Evolutionary conservation across 345 rosid genomes (phyloP), one percentile per base, ranked within the genome.

Genomic region (Eucalyptus regnans): DNA sequence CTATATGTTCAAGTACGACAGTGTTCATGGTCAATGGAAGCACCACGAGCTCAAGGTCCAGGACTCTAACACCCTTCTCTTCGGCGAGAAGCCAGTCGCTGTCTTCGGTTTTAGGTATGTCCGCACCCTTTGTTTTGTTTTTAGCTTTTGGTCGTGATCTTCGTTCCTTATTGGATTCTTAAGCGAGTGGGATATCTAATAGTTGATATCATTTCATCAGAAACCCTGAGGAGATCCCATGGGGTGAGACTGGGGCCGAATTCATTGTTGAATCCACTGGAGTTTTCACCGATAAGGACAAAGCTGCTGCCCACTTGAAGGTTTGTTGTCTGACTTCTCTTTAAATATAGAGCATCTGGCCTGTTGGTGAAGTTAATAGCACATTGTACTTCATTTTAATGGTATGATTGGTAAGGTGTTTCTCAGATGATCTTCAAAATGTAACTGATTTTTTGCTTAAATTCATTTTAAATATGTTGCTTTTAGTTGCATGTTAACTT

Each of bases 281-380:
- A 52, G 96, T 95, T 90, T 95, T 95, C 90, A 95, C 95, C 23
- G 96, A 94, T 89, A 93, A 95, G 92, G 97, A 95, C 87, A 95
- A 95, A 64, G 97, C 97, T 85, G 92, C 97, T 88, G 94, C 96
- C 43, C 97, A 95, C 93, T 90, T 95, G 91, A 95, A 95, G 97
- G 96, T 93, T 49, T 87, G 91, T 71, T 43, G 22, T 86, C 62
- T 9, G 23, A 37, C 43, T n/a, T 16, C 44, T 51, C 87, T 86
- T 5, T 86, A 17, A 33, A 5, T 31, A 51, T 15, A 31, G 46
- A 85, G 14, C 83, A 20, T 76, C 12, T 41, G 1, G 29, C 83
- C 83, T 76, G 15, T 41, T 76, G 29, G 27, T 5, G 27, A 41
- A 41, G 4, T 71, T 3, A 71, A 33, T 18, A 37, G 46, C 10